These are phyloP conservation scores for Leptoxyphium fumago DNA, from an alignment of 2,329 filamentous ascomycete species.

Conservation along the genomic window DNA sequence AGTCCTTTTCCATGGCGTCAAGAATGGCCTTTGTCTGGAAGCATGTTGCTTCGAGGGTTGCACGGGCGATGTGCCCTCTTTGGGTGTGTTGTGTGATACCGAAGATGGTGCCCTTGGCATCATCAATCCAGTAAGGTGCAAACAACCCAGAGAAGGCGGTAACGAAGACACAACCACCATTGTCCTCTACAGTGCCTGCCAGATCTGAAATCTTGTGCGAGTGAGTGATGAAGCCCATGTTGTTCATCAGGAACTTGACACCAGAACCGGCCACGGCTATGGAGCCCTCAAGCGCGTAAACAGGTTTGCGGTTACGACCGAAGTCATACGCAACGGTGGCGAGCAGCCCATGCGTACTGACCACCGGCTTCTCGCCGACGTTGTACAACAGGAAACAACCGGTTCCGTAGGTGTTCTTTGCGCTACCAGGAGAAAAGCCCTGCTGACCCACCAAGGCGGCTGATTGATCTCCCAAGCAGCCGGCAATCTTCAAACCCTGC, in stretches of 20 bases:
- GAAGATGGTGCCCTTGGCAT: slow-evolving; percentile 72
- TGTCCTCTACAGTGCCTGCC: slow-evolving; percentile 49
- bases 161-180: slow-evolving; percentile 66
- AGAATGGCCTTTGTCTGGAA: slow-evolving; percentile 85
- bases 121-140: slow-evolving; percentile 82
- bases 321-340: slow-evolving; percentile 78
- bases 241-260: slow-evolving; percentile 58
- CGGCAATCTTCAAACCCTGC: slow-evolving; percentile 56
- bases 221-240: slow-evolving; percentile 46
- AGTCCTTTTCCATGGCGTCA: slow-evolving; percentile 76
- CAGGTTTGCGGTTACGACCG: slow-evolving; percentile 43
- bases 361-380: slow-evolving; percentile 64
- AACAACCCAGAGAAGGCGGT: slow-evolving; percentile 79
- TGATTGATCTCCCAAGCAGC: slow-evolving; percentile 39
- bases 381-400: slow-evolving; percentile 79
- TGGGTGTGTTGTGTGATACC: slow-evolving; percentile 74
- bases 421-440: slow-evolving; percentile 62
- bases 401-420: slow-evolving; percentile 80
- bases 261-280: slow-evolving; percentile 71
- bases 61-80: slow-evolving; percentile 68
- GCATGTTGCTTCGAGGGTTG: slow-evolving; percentile 74
- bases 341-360: slow-evolving; percentile 64
- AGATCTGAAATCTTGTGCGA: slow-evolving; percentile 46
- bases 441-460: slow-evolving; percentile 60
- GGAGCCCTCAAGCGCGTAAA: slow-evolving; percentile 73